A percentile compares a stretch with the other conserved stretches of the same genome.
Conservation (phyloP, 2,329 filamentous ascomycete species). For the Venturia carpophila region DNA sequence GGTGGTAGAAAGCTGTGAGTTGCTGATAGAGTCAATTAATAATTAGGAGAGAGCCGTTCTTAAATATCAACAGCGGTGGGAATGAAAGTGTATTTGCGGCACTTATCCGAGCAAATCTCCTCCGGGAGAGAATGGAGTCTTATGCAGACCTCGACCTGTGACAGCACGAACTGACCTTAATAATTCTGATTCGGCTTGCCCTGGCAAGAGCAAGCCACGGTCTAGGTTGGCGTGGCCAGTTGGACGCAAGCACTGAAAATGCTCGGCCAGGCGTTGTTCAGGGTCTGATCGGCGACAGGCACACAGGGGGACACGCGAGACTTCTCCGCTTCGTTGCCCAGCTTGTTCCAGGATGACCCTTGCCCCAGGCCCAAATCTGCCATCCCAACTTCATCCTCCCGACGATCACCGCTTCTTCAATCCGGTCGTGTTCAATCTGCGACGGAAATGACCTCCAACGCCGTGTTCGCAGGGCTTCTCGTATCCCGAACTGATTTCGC, state of each 20-base stretch:
- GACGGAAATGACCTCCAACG: background rate
- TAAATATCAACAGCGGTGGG: background rate
- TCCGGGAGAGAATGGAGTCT: background rate
- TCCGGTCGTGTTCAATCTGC: background rate
- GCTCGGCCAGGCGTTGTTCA: background rate
- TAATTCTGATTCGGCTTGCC: constrained; percentile 6
- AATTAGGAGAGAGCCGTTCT: background rate
- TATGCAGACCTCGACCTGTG: constrained; percentile 6
- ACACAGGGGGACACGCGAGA: constrained; percentile 11
- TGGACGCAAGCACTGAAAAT: background rate
- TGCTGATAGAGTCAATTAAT: background rate
- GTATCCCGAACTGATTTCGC: background rate
- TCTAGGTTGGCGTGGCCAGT: constrained; percentile 3
- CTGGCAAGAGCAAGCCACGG: constrained; percentile 9
- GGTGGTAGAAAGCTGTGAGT: background rate
- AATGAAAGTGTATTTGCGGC: background rate
- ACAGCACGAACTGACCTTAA: background rate
- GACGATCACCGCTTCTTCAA: background rate
- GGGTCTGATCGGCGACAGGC: background rate
- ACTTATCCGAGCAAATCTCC: background rate
- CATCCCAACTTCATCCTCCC: background rate
- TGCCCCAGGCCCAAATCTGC: background rate
- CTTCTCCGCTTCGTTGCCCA: background rate
- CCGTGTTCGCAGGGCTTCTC: background rate
- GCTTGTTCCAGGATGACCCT: background rate